Conservation (phyloP, 129 eudicot genomes). For the Sambucus nigra region DNA sequence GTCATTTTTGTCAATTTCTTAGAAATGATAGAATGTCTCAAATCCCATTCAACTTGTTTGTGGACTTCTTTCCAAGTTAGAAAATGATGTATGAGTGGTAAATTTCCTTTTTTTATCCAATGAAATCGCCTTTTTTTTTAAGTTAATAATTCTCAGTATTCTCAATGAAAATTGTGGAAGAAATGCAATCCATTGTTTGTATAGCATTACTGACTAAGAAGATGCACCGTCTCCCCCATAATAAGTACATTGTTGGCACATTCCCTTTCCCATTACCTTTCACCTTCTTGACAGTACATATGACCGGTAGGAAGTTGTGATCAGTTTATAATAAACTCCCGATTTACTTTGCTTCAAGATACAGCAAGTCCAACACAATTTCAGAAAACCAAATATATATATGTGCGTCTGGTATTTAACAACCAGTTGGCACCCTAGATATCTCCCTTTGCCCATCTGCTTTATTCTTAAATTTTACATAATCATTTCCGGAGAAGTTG, state of each 20-base stretch:
- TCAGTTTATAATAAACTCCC: constrained; percentile 9
- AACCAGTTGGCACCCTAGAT: constrained; percentile 49
- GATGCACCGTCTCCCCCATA: too few relatives aligned
- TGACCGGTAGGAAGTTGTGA: constrained; percentile 23
- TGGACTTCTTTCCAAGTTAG: too few relatives aligned
- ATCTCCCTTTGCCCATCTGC: constrained; percentile 8
- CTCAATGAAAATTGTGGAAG: too few relatives aligned
- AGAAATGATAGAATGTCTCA: too few relatives aligned
- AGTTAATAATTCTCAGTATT: too few relatives aligned
- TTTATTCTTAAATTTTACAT: constrained; percentile 14
- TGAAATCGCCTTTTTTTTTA: too few relatives aligned
- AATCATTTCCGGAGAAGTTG: not conserved
- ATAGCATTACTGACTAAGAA: too few relatives aligned
- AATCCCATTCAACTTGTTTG: too few relatives aligned
- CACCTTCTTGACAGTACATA: constrained; percentile 23
- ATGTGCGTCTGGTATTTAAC: constrained; percentile 27
- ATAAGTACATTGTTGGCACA: not conserved
- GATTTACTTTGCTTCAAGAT: constrained; percentile 58
- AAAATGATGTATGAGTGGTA: too few relatives aligned
- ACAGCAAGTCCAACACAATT: constrained; percentile 37
- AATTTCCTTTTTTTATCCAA: too few relatives aligned
- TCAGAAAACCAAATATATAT: not conserved
- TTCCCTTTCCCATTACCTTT: not conserved
- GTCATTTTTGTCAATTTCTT: too few relatives aligned
- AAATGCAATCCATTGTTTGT: too few relatives aligned